Evolutionary conservation across 768 basidiomycete species (phyloP), one percentile per base, ranked within the genome.

Genomic region (Rubroboletus satanas): DNA sequence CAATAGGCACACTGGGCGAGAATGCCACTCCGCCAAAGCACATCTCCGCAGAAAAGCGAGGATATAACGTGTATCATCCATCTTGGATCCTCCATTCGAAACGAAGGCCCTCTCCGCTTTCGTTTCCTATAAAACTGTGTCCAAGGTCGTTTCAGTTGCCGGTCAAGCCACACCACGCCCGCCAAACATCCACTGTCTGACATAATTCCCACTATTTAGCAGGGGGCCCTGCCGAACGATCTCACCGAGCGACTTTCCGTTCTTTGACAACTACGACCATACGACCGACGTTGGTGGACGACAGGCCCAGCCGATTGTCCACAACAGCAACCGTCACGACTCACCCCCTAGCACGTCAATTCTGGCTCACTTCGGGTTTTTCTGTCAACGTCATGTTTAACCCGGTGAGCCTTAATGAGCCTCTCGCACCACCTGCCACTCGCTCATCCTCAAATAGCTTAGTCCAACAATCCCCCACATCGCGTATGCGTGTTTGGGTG

Each of bases 401-500:
- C 59, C 81, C 79, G 41, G 82, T 83, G 53, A 59, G 78, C 68
- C 46, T 47, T 48, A 23, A 36, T 26, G 37, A 49, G 9, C 41
- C 26, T 53, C 54, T 43, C 14, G 17, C 21, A 28, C 12, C 41
- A 15, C 44, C 15, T 15, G 9, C 17, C 45, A 49, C 45, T 55
- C 14, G 38, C 56, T 58, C 42, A 51, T 47, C 52, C 29, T 46
- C 36, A 38, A 47, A 43, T 36, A 64, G 60, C 54, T 66, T 54
- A 81, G 80, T 56, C 80, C 85, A 23, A 82, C 82, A 5, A 80
- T 78, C 29, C 81, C 87, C 29, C 91, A 93, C 71, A 78, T 94
- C 60, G 77, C 81, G 49, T 93, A 92, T 76, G 83, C 88, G 62
- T 83, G 84, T 61, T 75, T 93, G 12, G 90, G 90, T 18, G 88